These are phyloP conservation scores for Hypoxylon sp. DNA, from an alignment of 2,329 filamentous ascomycete genomes.

Conservation along the genomic window DNA sequence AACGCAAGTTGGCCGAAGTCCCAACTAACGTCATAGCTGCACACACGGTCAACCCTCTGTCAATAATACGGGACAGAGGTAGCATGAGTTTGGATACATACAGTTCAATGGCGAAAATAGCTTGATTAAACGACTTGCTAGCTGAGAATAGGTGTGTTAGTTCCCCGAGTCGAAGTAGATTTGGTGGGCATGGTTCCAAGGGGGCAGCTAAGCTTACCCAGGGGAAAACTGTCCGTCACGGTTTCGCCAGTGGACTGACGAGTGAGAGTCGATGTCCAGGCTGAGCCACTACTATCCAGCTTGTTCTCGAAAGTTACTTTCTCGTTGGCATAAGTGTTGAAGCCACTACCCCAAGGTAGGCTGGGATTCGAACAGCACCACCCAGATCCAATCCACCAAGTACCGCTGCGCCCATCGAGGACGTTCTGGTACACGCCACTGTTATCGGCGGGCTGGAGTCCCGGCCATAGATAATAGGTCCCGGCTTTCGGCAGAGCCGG, in stretches of 20 bases:
- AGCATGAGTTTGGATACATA: constrained; percentile 40
- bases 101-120: constrained; percentile 60
- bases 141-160: constrained; percentile 37
- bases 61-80: neutral
- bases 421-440: constrained; percentile 61
- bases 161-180: neutral
- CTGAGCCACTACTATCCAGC: constrained; percentile 46
- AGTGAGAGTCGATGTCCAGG: constrained; percentile 56
- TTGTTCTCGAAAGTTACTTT: constrained; percentile 55
- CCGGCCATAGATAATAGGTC: constrained; percentile 61
- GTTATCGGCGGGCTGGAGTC: constrained; percentile 59
- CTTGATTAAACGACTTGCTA: constrained; percentile 60
- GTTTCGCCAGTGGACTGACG: constrained; percentile 52
- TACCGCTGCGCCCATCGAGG: constrained; percentile 58
- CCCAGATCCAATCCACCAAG: constrained; percentile 60
- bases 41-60: neutral
- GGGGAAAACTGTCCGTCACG: constrained; percentile 55
- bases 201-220: constrained; percentile 45
- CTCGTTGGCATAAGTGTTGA: constrained; percentile 56
- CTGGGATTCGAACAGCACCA: constrained; percentile 61
- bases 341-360: constrained; percentile 58
- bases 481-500: constrained; percentile 54
- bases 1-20: constrained; percentile 59
- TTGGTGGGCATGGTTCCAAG: neutral
- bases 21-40: constrained; percentile 56